Base-by-base conservation (phyloP, 78 protist species). In the Trichosphaerium sp. region DNA sequence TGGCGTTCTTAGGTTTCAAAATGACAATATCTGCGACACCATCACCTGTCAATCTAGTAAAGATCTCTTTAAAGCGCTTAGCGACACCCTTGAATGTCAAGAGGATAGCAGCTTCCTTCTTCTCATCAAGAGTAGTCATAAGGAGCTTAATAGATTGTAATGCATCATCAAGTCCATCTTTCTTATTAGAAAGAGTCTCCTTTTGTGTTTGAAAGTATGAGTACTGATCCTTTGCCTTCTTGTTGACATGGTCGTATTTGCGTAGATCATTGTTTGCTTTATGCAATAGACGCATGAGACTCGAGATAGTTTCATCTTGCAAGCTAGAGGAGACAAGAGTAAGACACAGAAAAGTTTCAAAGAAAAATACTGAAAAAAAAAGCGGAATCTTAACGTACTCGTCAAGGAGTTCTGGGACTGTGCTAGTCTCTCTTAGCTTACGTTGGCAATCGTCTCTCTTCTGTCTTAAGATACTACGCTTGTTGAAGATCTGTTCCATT, bases 211-310 rank as follows among this genome's bases (percentile, higher is more conserved):
- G 8, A 29, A 90, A 78, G 26, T 31, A 38, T n/a, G 35, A 34
- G 66, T 81, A 90, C 68, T 94, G 98, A 12, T 97, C 97, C 32
- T 88, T 25, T 25, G 99, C 98, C 82, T 93, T 93, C 71, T 93
- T 88, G 92, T 97, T 97, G 26, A 95, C 92, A 47, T 88, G 87
- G 39, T 65, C 37, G 66, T 64, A 83, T 54, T 74, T 23, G 28
- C 63, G 64, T 37, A 96, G 67, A 47, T 79, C n/a, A 48, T 60
- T 74, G 41, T 78, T 78, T 14, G 43, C 52, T 3, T 15, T 15
- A 18, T 41, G 15, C 23, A 78, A 23, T 29, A 40, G 54, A 4
- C n/a, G n/a, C n/a, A n/a, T n/a, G n/a, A n/a, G n/a, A n/a, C n/a
- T n/a, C n/a, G n/a, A n/a, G n/a, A n/a, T n/a, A n/a, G n/a, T n/a